Conservation (phyloP, 768 basidiomycete species). For the Pulveroboletus sp. region DNA sequence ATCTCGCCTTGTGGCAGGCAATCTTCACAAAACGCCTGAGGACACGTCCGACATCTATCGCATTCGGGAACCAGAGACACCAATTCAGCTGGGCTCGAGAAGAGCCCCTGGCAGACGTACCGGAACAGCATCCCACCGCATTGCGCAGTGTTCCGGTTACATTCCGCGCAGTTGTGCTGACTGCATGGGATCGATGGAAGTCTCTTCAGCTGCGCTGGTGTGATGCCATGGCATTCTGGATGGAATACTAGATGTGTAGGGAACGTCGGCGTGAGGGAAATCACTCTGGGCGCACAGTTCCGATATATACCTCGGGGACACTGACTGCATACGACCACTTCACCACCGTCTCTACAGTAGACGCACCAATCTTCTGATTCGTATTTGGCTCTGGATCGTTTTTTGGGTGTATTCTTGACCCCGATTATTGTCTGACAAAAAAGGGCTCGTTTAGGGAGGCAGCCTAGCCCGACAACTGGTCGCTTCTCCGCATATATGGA, state of each 20-base stretch:
- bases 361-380: constrained; percentile 59
- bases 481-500: constrained; percentile 9
- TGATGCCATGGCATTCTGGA: constrained; percentile 41
- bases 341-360: constrained; percentile 55
- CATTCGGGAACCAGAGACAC: neutral
- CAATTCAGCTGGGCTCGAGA: neutral
- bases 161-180: constrained; percentile 48
- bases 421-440: constrained; percentile 6
- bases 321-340: constrained; percentile 40
- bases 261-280: neutral
- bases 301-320: constrained; percentile 51
- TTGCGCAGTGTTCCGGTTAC: constrained; percentile 40
- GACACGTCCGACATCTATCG: constrained; percentile 53
- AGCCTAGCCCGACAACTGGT: neutral
- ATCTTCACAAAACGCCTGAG: constrained; percentile 57
- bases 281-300: neutral
- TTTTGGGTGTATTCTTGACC: constrained; percentile 21
- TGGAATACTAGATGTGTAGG: constrained; percentile 44
- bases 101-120: constrained; percentile 24
- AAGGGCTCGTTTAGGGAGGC: constrained; percentile 7
- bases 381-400: constrained; percentile 34
- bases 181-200: constrained; percentile 34
- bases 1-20: constrained; percentile 49
- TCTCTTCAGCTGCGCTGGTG: constrained; percentile 25
- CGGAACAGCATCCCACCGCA: constrained; percentile 57